Evolutionary conservation across 345 rosid genomes (phyloP).

Genomic region (Brassica carinata): DNA sequence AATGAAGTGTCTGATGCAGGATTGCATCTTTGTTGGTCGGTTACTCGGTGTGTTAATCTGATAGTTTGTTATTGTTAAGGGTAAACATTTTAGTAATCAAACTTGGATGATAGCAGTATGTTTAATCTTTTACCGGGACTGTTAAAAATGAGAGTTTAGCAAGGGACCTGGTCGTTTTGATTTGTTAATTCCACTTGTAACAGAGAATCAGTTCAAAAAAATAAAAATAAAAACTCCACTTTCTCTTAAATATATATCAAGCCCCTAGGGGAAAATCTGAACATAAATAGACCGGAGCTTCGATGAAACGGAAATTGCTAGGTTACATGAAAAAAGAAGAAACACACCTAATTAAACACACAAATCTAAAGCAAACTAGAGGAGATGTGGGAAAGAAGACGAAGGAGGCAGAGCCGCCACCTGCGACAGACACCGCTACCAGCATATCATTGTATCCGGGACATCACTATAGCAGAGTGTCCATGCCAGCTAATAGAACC

Average conservation of each 20-base stretch:
- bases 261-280: neutral
- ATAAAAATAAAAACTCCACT: neutral
- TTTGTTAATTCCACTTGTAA: neutral
- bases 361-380: neutral
- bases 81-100: neutral
- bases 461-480: neutral
- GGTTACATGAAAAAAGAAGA: neutral
- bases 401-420: neutral
- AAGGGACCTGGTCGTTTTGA: neutral
- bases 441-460: neutral
- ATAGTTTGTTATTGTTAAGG: neutral
- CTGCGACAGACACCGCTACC: neutral
- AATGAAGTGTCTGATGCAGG: neutral
- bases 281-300: neutral
- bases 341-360: neutral
- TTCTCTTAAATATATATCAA: neutral
- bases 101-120: neutral
- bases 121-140: neutral
- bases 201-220: neutral
- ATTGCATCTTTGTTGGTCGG: neutral
- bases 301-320: neutral
- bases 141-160: neutral
- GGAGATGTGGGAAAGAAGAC: neutral
- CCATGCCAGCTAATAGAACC: neutral
- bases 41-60: neutral